Evolutionary conservation across 164 flowering plant genomes (phyloP).

Genomic region (Dillenia turbinata): DNA sequence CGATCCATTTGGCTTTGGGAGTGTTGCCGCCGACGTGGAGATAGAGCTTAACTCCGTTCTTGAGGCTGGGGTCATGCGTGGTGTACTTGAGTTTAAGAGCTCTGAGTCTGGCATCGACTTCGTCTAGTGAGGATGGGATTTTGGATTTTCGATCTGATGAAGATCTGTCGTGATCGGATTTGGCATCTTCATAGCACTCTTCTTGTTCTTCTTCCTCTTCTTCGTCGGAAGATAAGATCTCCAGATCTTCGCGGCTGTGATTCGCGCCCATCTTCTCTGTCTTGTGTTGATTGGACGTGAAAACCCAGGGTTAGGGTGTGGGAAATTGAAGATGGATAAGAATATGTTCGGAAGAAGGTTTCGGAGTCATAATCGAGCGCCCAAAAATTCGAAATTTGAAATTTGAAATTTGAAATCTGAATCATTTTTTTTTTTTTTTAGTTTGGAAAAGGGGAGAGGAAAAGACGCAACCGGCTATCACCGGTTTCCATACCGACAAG

Average conservation of each 20-base stretch:
- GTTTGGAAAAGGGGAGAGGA: background rate
- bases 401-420: background rate
- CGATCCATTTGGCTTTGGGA: slow-evolving; percentile 74
- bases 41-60: slow-evolving; percentile 70
- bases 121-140: slow-evolving; percentile 56
- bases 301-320: background rate
- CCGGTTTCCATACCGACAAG: background rate
- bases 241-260: slow-evolving; percentile 65
- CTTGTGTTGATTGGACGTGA: slow-evolving; percentile 1
- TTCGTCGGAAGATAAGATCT: slow-evolving; percentile 48
- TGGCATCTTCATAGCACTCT: slow-evolving; percentile 15
- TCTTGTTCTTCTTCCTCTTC: slow-evolving; percentile 23
- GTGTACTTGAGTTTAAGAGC: slow-evolving; percentile 71
- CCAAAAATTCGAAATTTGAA: slow-evolving; percentile 7
- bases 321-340: background rate
- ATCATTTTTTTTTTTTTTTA: background rate
- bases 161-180: slow-evolving; percentile 15
- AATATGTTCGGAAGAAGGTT: background rate
- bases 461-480: background rate
- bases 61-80: slow-evolving; percentile 27
- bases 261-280: slow-evolving; percentile 44
- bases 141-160: slow-evolving; percentile 19
- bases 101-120: slow-evolving; percentile 65
- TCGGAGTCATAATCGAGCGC: background rate
- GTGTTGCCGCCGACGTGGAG: slow-evolving; percentile 59